Evolutionary conservation across 2,329 filamentous ascomycete species (phyloP), one percentile per base, ranked within the genome.

Genomic region (Coccinonectria pachysandricola): DNA sequence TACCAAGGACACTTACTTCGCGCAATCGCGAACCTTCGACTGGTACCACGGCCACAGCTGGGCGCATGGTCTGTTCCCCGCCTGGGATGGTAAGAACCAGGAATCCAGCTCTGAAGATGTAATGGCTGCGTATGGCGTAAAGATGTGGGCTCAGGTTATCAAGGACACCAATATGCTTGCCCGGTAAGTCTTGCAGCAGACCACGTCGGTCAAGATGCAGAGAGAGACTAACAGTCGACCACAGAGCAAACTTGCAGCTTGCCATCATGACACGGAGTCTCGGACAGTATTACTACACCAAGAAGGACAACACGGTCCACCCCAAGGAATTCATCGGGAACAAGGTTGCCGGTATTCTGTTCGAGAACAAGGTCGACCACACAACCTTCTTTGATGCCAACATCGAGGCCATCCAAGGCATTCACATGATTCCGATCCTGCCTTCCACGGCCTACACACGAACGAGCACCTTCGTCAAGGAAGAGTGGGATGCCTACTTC

Each of bases 1-100:
- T 40, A 48, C 64, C 3, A 51, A 67, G 11, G 87, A 94, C 49
- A 62, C 66, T 15, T 74, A 74, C 42, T 96, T 92, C 53, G 87
- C 88, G 0, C 77, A 84, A 40, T 87, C 71, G 35, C 73, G 91
- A 24, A 73, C 65, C 30, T 96, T 95, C 48, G 91, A 96, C 56
- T 95, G 85, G 84, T 96, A 78, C 53, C 76, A 92, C 46, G 91
- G 88, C 2, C 91, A 96, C 63, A 86, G 79, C 32, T 95, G 88
- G 85, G 88, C 88, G 3, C 85, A 84, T 29, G 82, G 82, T 1
- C 57, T 88, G 5, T 82, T 74, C 43, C 71, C 80, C 35, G 65
- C 70, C 19, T 62, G 60, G 29, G 80, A 88, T 50, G 82, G 83
- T 34, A 87, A 87, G 59, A 62, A 88, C 50, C 71, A 87, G 57